Evolutionary conservation across 2,329 filamentous ascomycete genomes (phyloP).

Genomic region (Paracorniculantispora psalliotae): DNA sequence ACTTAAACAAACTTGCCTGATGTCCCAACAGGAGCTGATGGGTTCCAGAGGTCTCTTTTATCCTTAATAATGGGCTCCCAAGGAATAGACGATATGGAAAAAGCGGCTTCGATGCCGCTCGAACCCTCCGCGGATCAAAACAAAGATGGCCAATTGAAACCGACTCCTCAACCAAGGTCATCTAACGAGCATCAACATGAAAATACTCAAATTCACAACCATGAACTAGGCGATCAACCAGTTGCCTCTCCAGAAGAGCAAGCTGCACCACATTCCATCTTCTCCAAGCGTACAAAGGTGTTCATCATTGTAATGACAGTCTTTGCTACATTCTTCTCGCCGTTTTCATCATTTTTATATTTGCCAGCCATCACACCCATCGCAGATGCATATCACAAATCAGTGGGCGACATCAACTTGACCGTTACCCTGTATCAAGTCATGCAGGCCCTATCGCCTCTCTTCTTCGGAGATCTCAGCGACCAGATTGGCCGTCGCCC

Average conservation of each 20-base stretch:
- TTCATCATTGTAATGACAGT: slow-evolving; percentile 25
- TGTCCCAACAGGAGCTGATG: too few relatives aligned
- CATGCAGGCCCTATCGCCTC: neutral
- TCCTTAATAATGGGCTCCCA: neutral
- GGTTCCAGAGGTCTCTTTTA: neutral
- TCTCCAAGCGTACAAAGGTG: slow-evolving; percentile 21
- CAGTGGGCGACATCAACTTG: slow-evolving; percentile 11
- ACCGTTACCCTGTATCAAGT: slow-evolving; percentile 15
- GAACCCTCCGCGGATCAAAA: neutral
- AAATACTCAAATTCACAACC: too few relatives aligned
- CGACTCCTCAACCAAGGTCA: neutral
- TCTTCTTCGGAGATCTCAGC: slow-evolving; percentile 8
- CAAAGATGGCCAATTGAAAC: neutral
- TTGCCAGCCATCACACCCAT: slow-evolving; percentile 40
- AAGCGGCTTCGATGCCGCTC: neutral
- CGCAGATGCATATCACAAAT: slow-evolving; percentile 32
- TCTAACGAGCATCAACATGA: neutral
- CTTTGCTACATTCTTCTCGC: slow-evolving; percentile 26
- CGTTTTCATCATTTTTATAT: slow-evolving; percentile 35
- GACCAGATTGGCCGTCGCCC: slow-evolving; percentile 11
- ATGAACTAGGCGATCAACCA: too few relatives aligned
- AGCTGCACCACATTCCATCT: slow-evolving; percentile 19
- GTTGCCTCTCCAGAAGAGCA: neutral
- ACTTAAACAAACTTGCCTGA: neutral
- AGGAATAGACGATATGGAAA: neutral